phyloP scores from a whole-genome alignment of 371 early-diverging fungal species.

The Mucor lusitanicus region DNA sequence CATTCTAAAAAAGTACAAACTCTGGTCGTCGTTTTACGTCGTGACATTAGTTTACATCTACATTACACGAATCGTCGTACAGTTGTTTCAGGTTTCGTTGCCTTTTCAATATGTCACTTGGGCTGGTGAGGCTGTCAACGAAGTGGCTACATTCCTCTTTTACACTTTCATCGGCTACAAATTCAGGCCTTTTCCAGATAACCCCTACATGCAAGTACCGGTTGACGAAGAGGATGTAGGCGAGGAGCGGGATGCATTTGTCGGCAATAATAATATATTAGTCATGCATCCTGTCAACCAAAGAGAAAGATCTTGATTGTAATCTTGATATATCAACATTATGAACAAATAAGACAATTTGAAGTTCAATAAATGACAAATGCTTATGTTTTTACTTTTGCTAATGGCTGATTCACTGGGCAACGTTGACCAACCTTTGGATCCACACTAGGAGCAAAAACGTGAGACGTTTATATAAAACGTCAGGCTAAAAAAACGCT shows the following conservation, averaged over 20 bases:
- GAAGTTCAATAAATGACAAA: too few species aligned
- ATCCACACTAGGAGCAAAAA: too few species aligned
- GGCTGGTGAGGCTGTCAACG: constrained; percentile 56
- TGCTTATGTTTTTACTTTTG: too few species aligned
- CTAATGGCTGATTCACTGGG: too few species aligned
- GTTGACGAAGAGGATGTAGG: constrained; percentile 35
- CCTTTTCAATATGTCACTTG: constrained; percentile 58
- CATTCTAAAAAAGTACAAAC: constrained; percentile 52
- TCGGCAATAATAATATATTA: background rate
- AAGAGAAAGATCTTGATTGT: background rate
- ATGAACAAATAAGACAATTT: too few species aligned
- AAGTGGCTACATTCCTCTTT: constrained; percentile 52
- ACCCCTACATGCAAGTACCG: constrained; percentile 55
- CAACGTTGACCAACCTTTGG: too few species aligned
- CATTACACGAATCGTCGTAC: constrained; percentile 54
- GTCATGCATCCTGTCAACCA: background rate
- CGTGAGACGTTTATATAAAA: too few species aligned
- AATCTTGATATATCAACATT: too few species aligned
- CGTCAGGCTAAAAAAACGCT: too few species aligned
- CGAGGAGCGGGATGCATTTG: background rate
- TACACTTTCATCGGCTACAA: constrained; percentile 55
- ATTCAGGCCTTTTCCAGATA: constrained; percentile 57
- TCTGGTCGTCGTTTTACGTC: constrained; percentile 62
- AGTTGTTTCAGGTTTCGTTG: constrained; percentile 49
- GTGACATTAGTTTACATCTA: constrained; percentile 60